Percentiles rank a stretch among this genome's conserved stretches.
Evolutionary conservation across 1,284 basidiomycete genomes (phyloP).

Genomic region (Leccinum subfulvum): DNA sequence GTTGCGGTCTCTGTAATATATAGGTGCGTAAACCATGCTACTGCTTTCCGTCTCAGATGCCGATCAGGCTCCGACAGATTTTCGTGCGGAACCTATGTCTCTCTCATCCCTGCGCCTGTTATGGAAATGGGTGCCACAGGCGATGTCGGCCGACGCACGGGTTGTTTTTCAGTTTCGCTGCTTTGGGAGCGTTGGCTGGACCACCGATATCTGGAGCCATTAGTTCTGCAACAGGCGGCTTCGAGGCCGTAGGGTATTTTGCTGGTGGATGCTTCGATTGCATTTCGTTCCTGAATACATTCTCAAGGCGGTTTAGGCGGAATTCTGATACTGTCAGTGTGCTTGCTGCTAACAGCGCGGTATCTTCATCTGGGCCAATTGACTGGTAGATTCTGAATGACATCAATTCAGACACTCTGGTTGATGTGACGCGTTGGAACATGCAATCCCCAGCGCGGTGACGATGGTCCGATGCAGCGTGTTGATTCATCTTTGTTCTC

Average conservation of each 20-base stretch:
- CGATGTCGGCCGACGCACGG: slow-evolving; percentile 59
- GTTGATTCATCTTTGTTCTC: background rate
- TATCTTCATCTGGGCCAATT: slow-evolving; percentile 29
- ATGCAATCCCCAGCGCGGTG: background rate
- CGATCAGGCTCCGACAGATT: slow-evolving; percentile 47
- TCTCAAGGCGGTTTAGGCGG: slow-evolving; percentile 21
- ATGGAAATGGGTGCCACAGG: slow-evolving; percentile 56
- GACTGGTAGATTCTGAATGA: slow-evolving; percentile 29
- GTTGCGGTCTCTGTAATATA: slow-evolving; percentile 43
- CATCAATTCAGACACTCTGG: background rate
- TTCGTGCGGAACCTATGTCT: slow-evolving; percentile 55
- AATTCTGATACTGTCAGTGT: slow-evolving; percentile 27
- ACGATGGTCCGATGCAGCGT: background rate
- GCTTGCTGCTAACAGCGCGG: slow-evolving; percentile 26
- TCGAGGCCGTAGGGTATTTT: slow-evolving; percentile 42
- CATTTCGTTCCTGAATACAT: slow-evolving; percentile 30
- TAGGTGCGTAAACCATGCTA: slow-evolving; percentile 34
- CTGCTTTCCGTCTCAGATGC: background rate
- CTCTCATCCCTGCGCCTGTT: slow-evolving; percentile 52
- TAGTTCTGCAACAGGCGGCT: slow-evolving; percentile 34
- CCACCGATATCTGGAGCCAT: slow-evolving; percentile 55
- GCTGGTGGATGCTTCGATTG: slow-evolving; percentile 38
- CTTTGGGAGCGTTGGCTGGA: slow-evolving; percentile 45
- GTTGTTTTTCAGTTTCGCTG: slow-evolving; percentile 52
- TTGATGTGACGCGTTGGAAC: background rate